Base-by-base conservation (phyloP, 1,139 yeast species). In the Saccharomyces hybrid region DNA sequence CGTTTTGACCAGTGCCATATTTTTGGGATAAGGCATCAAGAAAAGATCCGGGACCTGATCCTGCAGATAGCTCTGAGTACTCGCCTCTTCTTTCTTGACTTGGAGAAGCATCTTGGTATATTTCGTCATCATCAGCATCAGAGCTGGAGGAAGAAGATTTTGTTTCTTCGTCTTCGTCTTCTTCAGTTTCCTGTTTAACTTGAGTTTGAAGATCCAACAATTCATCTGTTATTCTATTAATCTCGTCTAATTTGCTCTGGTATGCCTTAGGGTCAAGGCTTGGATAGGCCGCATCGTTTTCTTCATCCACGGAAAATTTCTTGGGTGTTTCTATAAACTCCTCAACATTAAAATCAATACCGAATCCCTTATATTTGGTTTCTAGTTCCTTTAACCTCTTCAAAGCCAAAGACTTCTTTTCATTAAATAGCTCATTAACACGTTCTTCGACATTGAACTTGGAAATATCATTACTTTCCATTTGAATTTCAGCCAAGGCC, bases 401-500 rank as follows among this genome's bases (percentile, higher is more conserved):
- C 76, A 84, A 75, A 0, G 93, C 93, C 66, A 81, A 75, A 51
- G 73, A 68, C 63, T 80, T 85, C 63, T 83, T 85, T 58, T 80
- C 78, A 49, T 76, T 74, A 67, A 82, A 77, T 68, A 81, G 69
- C 51, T 86, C 83, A 59, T 78, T 78, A 57, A 83, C 79, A 48
- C 74, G 68, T 38, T 72, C 65, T 52, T 75, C 76, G 11, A 73
- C 70, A 67, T 84, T 85, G 63, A 77, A 81, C 65, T 86, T 86
- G 72, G 86, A 75, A 50, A 86, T 82, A 61, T 83, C 88, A 67
- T 86, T 86, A 1, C 90, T 83, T 66, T 86, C 91, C 52, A 77
- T 77, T 67, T 86, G 93, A 48, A 86, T 72, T 8, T 78, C 76
- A 5, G 84, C 77, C 47, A 86, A 70, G 61, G 82, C 82, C 58